Conservation (phyloP, 1,284 basidiomycete genomes). For the Peniophora sp. region DNA sequence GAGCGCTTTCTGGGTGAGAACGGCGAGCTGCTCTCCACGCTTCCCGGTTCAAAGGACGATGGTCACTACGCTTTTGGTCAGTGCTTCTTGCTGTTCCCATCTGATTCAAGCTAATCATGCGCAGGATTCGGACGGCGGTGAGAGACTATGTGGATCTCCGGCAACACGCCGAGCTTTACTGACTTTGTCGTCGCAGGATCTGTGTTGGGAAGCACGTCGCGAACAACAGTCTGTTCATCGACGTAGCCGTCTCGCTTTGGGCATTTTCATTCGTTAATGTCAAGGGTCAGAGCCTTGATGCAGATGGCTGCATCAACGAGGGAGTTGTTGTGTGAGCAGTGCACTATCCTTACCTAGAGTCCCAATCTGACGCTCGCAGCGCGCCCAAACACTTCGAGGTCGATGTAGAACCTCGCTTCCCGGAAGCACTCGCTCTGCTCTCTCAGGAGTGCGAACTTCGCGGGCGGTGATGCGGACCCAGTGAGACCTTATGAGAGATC, state of each 20-base stretch:
- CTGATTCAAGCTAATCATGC: too few relatives aligned
- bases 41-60: conserved; percentile 1
- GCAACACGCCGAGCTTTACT: not conserved
- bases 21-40: not conserved
- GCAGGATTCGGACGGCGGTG: too few relatives aligned
- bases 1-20: not conserved
- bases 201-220: conserved; percentile 6
- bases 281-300: not conserved
- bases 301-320: not conserved
- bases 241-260: conserved; percentile 4
- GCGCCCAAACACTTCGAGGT: too few relatives aligned
- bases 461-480: too few relatives aligned
- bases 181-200: conserved; percentile 2
- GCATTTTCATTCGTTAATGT: not conserved
- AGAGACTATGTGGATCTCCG: not conserved
- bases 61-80: not conserved
- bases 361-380: not conserved
- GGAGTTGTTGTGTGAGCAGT: conserved; percentile 3
- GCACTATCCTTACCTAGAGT: too few relatives aligned
- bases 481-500: too few relatives aligned
- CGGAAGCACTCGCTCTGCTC: too few relatives aligned
- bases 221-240: conserved; percentile 5
- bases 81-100: too few relatives aligned
- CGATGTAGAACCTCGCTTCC: too few relatives aligned
- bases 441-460: too few relatives aligned